Conservation (phyloP, 2,329 filamentous ascomycete genomes). For the Ascochyta clinopodiicola region DNA sequence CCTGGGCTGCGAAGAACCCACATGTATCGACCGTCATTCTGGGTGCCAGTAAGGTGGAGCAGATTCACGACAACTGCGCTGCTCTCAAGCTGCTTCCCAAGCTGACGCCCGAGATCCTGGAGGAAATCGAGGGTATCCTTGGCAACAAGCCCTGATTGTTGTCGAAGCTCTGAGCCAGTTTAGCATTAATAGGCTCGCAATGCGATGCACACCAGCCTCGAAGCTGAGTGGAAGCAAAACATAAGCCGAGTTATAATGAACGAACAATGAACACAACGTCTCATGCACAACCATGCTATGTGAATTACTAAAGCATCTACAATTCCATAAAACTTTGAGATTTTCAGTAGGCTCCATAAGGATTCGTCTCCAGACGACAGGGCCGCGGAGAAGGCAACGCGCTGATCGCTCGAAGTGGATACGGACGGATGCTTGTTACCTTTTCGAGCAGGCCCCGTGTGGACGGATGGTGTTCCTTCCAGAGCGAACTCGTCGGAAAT, state of each 20-base stretch:
- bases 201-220: neutral
- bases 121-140: slow-evolving; percentile 50
- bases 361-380: slow-evolving; percentile 1
- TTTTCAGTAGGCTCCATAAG: neutral
- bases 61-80: slow-evolving; percentile 58
- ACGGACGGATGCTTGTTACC: too few species aligned
- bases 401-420: neutral
- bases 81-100: slow-evolving; percentile 53
- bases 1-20: slow-evolving; percentile 65
- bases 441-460: neutral
- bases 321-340: neutral
- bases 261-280: neutral
- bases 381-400: neutral
- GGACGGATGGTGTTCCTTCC: slow-evolving; percentile 11
- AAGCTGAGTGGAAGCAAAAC: neutral
- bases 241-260: neutral
- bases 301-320: neutral
- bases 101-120: slow-evolving; percentile 49
- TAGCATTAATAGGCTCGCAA: neutral
- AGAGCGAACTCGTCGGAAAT: neutral
- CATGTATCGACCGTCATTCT: slow-evolving; percentile 65
- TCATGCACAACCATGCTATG: neutral
- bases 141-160: slow-evolving; percentile 47
- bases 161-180: slow-evolving; percentile 7
- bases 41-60: slow-evolving; percentile 58